Percentiles rank a stretch among this genome's conserved stretches.
phyloP scores from a whole-genome alignment of 108 stramenopile genomes.

The Asterionellopsis glacialis region DNA sequence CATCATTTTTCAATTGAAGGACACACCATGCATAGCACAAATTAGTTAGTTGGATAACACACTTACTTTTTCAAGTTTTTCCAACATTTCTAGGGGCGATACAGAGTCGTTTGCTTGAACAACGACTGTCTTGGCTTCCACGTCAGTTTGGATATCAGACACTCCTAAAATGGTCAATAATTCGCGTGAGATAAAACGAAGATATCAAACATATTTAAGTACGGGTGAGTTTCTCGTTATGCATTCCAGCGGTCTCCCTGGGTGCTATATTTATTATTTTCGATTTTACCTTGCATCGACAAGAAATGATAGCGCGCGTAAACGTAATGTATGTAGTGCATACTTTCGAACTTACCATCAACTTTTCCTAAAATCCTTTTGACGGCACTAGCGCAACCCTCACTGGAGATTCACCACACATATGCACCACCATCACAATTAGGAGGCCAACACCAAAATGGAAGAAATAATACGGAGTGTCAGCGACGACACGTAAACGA shows the following conservation, averaged over 20 bases:
- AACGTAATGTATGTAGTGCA: background rate
- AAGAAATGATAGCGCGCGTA: background rate
- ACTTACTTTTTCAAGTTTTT: slow-evolving; percentile 70
- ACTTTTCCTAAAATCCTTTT: slow-evolving; percentile 71
- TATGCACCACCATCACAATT: background rate
- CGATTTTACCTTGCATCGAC: too few relatives aligned
- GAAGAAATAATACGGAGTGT: background rate
- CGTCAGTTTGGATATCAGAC: slow-evolving; percentile 55
- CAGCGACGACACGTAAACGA: background rate
- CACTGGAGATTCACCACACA: slow-evolving; percentile 34
- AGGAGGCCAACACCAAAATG: slow-evolving; percentile 6
- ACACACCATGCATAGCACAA: background rate
- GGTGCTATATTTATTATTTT: too few relatives aligned
- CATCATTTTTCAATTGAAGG: too few relatives aligned
- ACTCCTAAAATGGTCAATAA: slow-evolving; percentile 37
- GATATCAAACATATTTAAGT: too few relatives aligned
- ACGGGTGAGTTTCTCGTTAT: too few relatives aligned
- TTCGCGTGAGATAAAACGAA: too few relatives aligned
- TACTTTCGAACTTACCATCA: slow-evolving; percentile 70
- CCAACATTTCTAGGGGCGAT: slow-evolving; percentile 52
- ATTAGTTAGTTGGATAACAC: background rate
- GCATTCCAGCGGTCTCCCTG: too few relatives aligned
- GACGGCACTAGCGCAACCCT: slow-evolving; percentile 71
- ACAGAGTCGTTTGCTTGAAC: slow-evolving; percentile 54
- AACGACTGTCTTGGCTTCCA: slow-evolving; percentile 64